These are phyloP conservation scores for Hyaloscypha finlandica DNA, from an alignment of 495 filamentous ascomycete species.

Conservation along the genomic window DNA sequence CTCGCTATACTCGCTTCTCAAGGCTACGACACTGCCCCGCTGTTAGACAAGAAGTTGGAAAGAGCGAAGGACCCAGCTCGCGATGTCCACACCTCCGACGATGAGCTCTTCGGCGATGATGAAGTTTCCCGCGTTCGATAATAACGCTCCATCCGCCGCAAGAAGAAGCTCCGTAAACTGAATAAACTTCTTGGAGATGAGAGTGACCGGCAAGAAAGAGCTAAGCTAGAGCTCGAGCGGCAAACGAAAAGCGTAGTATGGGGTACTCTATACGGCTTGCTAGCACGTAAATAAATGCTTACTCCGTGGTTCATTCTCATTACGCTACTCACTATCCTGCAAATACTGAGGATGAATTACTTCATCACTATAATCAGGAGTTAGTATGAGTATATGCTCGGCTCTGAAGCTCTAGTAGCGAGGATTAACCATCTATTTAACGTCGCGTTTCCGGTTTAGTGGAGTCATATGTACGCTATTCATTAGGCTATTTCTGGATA, in stretches of 20 bases:
- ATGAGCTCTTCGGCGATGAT: conserved; percentile 38
- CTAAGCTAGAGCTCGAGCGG: conserved; percentile 53
- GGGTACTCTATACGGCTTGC: conserved; percentile 79
- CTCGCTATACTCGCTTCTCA: conserved; percentile 71
- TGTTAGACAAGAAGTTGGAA: conserved; percentile 73
- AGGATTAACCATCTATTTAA: conserved; percentile 84
- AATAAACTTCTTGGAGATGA: conserved; percentile 46
- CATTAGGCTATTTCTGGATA: conserved; percentile 81
- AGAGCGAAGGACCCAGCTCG: conserved; percentile 38
- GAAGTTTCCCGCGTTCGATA: conserved; percentile 56
- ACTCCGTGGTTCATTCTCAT: conserved; percentile 88
- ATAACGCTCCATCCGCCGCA: conserved; percentile 47
- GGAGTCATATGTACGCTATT: conserved; percentile 84
- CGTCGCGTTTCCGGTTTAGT: conserved; percentile 79
- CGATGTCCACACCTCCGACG: conserved; percentile 44
- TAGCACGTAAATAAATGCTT: conserved; percentile 71
- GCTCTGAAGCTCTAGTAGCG: conserved; percentile 54
- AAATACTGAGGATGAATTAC: conserved; percentile 96
- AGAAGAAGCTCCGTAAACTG: conserved; percentile 40
- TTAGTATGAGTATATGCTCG: conserved; percentile 80
- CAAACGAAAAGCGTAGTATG: conserved; percentile 70
- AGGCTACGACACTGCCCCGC: conserved; percentile 89
- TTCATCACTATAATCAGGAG: conserved; percentile 87
- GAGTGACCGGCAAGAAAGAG: conserved; percentile 45
- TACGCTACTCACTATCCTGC: conserved; percentile 80